Evolutionary conservation across 2,329 filamentous ascomycete genomes (phyloP).

Genomic region (Arthroderma sp.): DNA sequence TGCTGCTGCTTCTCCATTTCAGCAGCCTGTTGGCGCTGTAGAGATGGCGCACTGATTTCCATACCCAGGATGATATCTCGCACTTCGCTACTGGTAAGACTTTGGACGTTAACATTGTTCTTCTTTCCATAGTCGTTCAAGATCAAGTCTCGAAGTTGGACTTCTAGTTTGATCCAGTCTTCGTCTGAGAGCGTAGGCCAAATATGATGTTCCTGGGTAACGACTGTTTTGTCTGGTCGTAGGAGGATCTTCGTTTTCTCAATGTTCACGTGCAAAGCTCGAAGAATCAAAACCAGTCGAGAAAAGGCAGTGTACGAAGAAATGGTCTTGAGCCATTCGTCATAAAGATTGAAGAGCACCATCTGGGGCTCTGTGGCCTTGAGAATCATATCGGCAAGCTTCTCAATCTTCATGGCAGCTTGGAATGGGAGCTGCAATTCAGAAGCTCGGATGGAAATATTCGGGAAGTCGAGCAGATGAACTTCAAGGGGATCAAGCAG

Average conservation of each 20-base stretch:
- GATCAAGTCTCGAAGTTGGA: slow-evolving; percentile 86
- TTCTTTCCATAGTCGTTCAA: slow-evolving; percentile 99
- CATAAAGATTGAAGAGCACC: slow-evolving; percentile 97
- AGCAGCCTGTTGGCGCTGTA: slow-evolving; percentile 95
- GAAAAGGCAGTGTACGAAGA: slow-evolving; percentile 99
- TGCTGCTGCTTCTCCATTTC: slow-evolving; percentile 99
- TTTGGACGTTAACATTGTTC: slow-evolving; percentile 98
- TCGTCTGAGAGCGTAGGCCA: slow-evolving; percentile 92
- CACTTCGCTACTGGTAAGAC: slow-evolving; percentile 90
- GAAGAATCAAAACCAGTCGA: slow-evolving; percentile 79
- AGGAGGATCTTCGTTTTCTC: slow-evolving; percentile 96
- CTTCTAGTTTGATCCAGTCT: slow-evolving; percentile 99
- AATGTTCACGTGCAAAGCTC: slow-evolving; percentile 91
- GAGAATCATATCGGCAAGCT: slow-evolving; percentile 96
- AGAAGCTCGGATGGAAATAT: slow-evolving; percentile 95
- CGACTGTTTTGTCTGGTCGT: slow-evolving; percentile 92
- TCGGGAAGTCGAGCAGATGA: slow-evolving; percentile 94
- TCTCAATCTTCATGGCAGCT: slow-evolving; percentile 99
- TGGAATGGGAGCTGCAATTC: slow-evolving; percentile 97
- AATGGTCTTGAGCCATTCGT: slow-evolving; percentile 97
- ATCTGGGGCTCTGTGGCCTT: slow-evolving; percentile 98
- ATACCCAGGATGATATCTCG: slow-evolving; percentile 97
- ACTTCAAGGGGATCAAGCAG: slow-evolving; percentile 93
- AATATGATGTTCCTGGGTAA: slow-evolving; percentile 97
- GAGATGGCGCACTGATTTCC: slow-evolving; percentile 95